Percentiles rank a stretch among this genome's conserved stretches.
Evolutionary conservation across 805 yeast species (phyloP).

Genomic region (Cyberlindnera nakhonratchasimensis): DNA sequence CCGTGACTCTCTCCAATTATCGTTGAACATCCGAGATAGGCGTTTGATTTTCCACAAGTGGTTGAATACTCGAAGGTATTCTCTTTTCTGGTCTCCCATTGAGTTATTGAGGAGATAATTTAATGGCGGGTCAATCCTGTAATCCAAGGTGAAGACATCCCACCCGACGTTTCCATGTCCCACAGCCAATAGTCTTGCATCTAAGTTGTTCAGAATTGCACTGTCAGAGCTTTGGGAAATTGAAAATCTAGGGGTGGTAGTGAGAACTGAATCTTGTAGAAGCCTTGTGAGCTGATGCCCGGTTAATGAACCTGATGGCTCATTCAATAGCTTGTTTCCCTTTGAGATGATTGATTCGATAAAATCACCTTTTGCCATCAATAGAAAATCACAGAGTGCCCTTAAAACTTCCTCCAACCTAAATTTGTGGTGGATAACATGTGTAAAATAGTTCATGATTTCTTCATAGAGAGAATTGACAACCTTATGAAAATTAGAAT

Average conservation of each 20-base stretch:
- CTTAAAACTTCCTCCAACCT: conserved; percentile 50
- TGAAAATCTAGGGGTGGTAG: conserved; percentile 46
- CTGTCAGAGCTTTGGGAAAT: conserved; percentile 33
- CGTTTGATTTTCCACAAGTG: conserved; percentile 79
- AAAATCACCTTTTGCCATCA: conserved; percentile 80
- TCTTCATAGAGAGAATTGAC: conserved; percentile 47
- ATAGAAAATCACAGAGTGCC: conserved; percentile 59
- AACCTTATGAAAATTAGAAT: conserved; percentile 30
- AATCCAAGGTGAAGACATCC: conserved; percentile 91
- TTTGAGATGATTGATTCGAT: conserved; percentile 59
- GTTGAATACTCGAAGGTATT: conserved; percentile 77
- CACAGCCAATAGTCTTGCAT: conserved; percentile 76
- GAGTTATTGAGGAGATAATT: conserved; percentile 52
- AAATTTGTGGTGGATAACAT: conserved; percentile 46
- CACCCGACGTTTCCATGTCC: conserved; percentile 78
- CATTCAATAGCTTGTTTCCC: conserved; percentile 50
- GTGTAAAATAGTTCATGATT: conserved; percentile 48
- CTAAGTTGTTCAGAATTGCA: conserved; percentile 52
- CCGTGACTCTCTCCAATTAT: conserved; percentile 39
- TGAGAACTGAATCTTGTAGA: conserved; percentile 58
- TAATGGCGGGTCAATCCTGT: conserved; percentile 50
- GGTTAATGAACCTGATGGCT: conserved; percentile 60
- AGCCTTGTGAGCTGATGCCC: conserved; percentile 63
- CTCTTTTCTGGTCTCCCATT: conserved; percentile 42
- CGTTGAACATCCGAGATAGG: conserved; percentile 48